Evolutionary conservation across 1,284 basidiomycete genomes (phyloP).

Genomic region (Malassezia sympodialis): DNA sequence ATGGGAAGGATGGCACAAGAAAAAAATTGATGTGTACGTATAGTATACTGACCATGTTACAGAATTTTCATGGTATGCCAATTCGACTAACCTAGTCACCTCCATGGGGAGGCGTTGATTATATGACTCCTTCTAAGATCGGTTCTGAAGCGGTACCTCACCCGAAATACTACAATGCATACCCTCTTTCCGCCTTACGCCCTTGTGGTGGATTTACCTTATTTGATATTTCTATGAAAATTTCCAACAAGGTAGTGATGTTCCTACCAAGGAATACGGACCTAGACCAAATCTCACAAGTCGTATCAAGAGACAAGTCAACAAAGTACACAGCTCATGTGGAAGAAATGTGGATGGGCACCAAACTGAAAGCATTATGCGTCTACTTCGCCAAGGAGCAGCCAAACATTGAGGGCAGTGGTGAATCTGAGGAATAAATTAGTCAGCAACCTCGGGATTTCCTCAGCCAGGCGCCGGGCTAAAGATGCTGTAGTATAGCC

Average conservation of each 20-base stretch:
- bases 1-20: conserved; percentile 22
- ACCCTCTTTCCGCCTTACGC: conserved; percentile 51
- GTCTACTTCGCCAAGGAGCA: conserved; percentile 1
- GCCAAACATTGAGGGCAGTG: not conserved
- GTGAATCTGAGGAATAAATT: not conserved
- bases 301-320: not conserved
- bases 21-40: conserved; percentile 11
- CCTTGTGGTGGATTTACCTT: conserved; percentile 74
- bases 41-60: not conserved
- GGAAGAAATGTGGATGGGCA: conserved; percentile 17
- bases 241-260: conserved; percentile 55
- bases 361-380: conserved; percentile 10
- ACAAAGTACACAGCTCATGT: not conserved
- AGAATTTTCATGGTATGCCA: conserved; percentile 6
- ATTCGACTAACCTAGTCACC: conserved; percentile 20
- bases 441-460: not conserved
- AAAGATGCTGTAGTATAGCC: not conserved
- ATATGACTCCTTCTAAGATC: conserved; percentile 13
- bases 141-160: not conserved
- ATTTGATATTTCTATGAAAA: conserved; percentile 51
- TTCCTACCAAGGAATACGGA: conserved; percentile 77
- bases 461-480: not conserved
- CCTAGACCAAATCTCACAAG: conserved; percentile 61
- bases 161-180: conserved; percentile 13
- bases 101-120: conserved; percentile 42